Percentiles rank a stretch among this genome's conserved stretches.
Conservation (phyloP, 2,329 filamentous ascomycete genomes). For the Hymenoscyphus fraxineus region DNA sequence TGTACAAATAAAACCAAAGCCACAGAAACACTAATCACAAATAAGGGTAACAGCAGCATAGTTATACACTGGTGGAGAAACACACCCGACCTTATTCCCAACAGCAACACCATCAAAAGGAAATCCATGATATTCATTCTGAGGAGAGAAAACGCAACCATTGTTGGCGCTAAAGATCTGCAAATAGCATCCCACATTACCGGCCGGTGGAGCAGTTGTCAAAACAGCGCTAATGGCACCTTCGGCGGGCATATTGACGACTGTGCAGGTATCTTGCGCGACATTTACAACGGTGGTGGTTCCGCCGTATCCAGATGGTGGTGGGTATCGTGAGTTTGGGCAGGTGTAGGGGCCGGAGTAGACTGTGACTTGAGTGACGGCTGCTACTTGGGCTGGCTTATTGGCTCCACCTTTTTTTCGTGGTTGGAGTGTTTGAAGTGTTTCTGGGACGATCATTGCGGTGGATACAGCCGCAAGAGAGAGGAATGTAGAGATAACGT, state of each 20-base stretch:
- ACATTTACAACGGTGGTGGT: neutral
- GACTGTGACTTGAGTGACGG: neutral
- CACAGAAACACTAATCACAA: neutral
- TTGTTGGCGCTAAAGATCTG: neutral
- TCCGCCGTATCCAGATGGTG: neutral
- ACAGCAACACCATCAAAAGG: constrained; percentile 9
- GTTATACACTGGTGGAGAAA: neutral
- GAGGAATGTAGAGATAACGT: constrained; percentile 1
- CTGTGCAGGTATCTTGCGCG: neutral
- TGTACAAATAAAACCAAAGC: neutral
- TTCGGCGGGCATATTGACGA: neutral
- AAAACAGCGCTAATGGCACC: constrained; percentile 3
- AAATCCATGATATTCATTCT: constrained; percentile 17
- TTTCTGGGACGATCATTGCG: neutral
- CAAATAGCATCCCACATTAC: constrained; percentile 2
- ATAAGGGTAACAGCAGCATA: constrained; percentile 9
- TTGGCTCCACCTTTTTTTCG: neutral
- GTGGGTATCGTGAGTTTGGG: neutral
- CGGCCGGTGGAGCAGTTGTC: neutral
- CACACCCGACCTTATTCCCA: constrained; percentile 10
- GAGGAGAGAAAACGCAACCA: constrained; percentile 6
- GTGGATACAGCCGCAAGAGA: neutral
- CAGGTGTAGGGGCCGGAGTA: constrained; percentile 5
- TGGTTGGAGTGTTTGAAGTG: constrained; percentile 8
- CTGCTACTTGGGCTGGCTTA: neutral